Evolutionary conservation across 768 basidiomycete genomes (phyloP).

Genomic region (Mycena alexandri): DNA sequence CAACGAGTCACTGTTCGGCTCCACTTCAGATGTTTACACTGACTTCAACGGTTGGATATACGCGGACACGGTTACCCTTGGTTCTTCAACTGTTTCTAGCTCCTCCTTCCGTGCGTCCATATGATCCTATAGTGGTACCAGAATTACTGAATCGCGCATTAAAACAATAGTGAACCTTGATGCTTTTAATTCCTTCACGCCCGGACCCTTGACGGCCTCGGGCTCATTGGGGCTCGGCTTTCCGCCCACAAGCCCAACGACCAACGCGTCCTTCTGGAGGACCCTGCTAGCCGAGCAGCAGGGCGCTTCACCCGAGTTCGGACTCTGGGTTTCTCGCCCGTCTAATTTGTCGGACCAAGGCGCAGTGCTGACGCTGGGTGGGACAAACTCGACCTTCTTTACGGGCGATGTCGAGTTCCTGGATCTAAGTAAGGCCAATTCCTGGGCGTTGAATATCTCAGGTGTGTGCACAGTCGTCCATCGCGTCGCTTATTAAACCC

Average conservation of each 20-base stretch:
- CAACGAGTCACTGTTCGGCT: constrained; percentile 14
- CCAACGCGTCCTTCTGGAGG: constrained; percentile 12
- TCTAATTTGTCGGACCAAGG: constrained; percentile 15
- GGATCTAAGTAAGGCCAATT: constrained; percentile 17
- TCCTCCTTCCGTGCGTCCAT: constrained; percentile 16
- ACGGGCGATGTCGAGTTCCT: constrained; percentile 17
- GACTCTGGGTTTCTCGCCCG: constrained; percentile 19
- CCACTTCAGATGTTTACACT: constrained; percentile 11
- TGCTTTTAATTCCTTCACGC: constrained; percentile 15
- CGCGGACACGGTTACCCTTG: constrained; percentile 16
- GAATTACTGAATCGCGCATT: constrained; percentile 10
- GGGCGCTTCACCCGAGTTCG: constrained; percentile 13
- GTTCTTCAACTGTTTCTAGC: constrained; percentile 13
- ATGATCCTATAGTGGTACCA: constrained; percentile 8
- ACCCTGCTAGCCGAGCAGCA: constrained; percentile 13
- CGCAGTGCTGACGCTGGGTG: constrained; percentile 19
- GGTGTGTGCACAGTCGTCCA: constrained; percentile 11
- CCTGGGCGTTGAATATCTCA: constrained; percentile 18
- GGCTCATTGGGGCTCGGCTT: constrained; percentile 18
- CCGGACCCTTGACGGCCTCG: constrained; percentile 19
- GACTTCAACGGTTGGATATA: constrained; percentile 13
- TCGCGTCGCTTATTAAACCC: constrained; percentile 11
- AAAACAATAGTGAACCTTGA: constrained; percentile 18
- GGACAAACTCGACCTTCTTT: constrained; percentile 15
- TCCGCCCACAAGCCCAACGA: constrained; percentile 17